Conservation (phyloP, 2,329 filamentous ascomycete species). For the Fusarium sororula region DNA sequence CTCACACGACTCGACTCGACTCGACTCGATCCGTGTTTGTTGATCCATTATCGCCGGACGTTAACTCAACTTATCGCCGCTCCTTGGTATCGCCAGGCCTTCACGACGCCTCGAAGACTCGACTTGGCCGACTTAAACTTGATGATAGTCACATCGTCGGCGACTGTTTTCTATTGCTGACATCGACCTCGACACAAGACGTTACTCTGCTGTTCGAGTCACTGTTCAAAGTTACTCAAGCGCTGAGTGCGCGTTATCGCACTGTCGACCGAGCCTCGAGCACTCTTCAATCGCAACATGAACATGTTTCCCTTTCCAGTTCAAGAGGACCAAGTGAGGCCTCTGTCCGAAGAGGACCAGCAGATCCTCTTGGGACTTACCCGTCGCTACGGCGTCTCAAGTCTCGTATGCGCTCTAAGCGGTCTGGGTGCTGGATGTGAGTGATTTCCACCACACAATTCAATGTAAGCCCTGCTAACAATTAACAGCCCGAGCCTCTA, state of each 20-base stretch:
- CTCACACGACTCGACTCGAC: slow-evolving; percentile 4
- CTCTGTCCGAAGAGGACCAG: slow-evolving; percentile 52
- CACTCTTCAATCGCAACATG: slow-evolving; percentile 12
- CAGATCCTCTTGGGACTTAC: slow-evolving; percentile 49
- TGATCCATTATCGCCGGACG: neutral
- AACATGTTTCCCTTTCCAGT: slow-evolving; percentile 49
- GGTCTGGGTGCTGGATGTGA: slow-evolving; percentile 51
- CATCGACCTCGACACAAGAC: neutral
- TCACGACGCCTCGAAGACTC: slow-evolving; percentile 2
- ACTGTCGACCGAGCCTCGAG: slow-evolving; percentile 18
- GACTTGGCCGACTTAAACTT: neutral
- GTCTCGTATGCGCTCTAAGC: slow-evolving; percentile 49
- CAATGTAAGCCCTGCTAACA: slow-evolving; percentile 15
- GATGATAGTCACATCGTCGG: slow-evolving; percentile 22
- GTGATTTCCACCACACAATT: slow-evolving; percentile 25
- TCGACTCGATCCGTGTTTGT: slow-evolving; percentile 17
- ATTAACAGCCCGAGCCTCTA: slow-evolving; percentile 51
- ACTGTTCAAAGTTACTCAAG: slow-evolving; percentile 12
- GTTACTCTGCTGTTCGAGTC: slow-evolving; percentile 2
- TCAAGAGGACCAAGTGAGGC: slow-evolving; percentile 49
- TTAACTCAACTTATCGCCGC: slow-evolving; percentile 19
- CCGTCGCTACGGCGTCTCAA: slow-evolving; percentile 51
- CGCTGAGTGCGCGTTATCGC: slow-evolving; percentile 41
- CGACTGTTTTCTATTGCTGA: slow-evolving; percentile 26
- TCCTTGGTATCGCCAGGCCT: slow-evolving; percentile 23